Evolutionary conservation across 371 early-diverging fungal species (phyloP), one percentile per base, ranked within the genome.

Genomic region (Mortierella sp.): DNA sequence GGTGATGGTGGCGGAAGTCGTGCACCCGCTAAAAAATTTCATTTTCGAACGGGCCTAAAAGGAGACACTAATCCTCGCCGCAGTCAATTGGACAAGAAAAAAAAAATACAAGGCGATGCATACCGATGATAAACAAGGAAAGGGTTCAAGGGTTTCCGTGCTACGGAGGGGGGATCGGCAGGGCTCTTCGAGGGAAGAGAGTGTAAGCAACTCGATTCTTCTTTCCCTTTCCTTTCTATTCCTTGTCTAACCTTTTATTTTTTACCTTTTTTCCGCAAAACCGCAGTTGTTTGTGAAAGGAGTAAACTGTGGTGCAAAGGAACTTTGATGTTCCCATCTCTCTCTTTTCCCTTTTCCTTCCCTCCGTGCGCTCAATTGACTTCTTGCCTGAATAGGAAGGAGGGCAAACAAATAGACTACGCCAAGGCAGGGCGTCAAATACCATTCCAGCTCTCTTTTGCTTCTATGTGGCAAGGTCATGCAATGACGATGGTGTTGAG

Each of bases 401-500:
- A n/a, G n/a, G n/a, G n/a, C n/a, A n/a, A n/a, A n/a, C n/a, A n/a
- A n/a, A n/a, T n/a, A n/a, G n/a, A n/a, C n/a, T n/a, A n/a, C n/a
- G n/a, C n/a, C n/a, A n/a, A n/a, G n/a, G n/a, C n/a, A n/a, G n/a
- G n/a, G n/a, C n/a, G n/a, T n/a, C n/a, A n/a, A n/a, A n/a, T n/a
- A n/a, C n/a, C n/a, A n/a, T n/a, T n/a, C n/a, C n/a, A n/a, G n/a
- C n/a, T n/a, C n/a, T n/a, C n/a, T n/a, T n/a, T n/a, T n/a, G n/a
- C n/a, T n/a, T n/a, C n/a, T n/a, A n/a, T n/a, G n/a, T n/a, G n/a
- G n/a, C n/a, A n/a, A 9, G 61, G 61, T 61, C 61, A 61, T 19
- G 61, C 19, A 61, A 61, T 61, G 61, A 61, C 61, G 61, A 61
- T 37, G 61, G 22, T 19, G 37, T 34, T 37, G 61, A 61, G 37